Percentiles rank a stretch among this genome's conserved stretches.
Conservation (phyloP, 2,329 filamentous ascomycete genomes). For the Cadophora gregata region DNA sequence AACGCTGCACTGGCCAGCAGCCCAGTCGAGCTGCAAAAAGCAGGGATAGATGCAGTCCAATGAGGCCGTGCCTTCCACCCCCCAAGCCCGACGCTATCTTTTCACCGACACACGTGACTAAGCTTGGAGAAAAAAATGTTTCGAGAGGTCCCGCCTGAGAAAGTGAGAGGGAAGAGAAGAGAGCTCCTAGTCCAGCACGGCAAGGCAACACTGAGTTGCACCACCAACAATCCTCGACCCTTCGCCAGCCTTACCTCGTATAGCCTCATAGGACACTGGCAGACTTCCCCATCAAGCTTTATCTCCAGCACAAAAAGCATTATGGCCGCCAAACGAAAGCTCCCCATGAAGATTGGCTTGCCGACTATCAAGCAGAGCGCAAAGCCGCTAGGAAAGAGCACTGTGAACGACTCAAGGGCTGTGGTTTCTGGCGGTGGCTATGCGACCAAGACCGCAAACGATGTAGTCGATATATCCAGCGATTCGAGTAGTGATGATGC, state of each 20-base stretch:
- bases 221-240: constrained; percentile 4
- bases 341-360: constrained; percentile 60
- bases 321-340: constrained; percentile 69
- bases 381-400: constrained; percentile 55
- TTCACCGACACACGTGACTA: background rate
- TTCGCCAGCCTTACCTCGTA: background rate
- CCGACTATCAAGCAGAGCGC: constrained; percentile 61
- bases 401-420: constrained; percentile 64
- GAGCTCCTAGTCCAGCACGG: background rate
- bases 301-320: constrained; percentile 4
- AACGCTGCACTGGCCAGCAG: background rate
- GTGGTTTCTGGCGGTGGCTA: constrained; percentile 52
- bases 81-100: background rate
- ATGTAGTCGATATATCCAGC: constrained; percentile 63
- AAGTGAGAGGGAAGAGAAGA: constrained; percentile 1
- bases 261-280: background rate
- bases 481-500: constrained; percentile 57
- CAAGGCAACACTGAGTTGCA: background rate
- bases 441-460: constrained; percentile 32
- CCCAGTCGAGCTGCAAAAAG: too few relatives aligned
- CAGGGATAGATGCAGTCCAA: background rate
- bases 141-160: background rate
- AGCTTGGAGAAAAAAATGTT: background rate
- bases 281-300: background rate
- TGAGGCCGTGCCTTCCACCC: constrained; percentile 2